A percentile compares a stretch with the other conserved stretches of the same genome.
phyloP scores from a whole-genome alignment of 164 flowering plant species.

The Nymphaea colorata region DNA sequence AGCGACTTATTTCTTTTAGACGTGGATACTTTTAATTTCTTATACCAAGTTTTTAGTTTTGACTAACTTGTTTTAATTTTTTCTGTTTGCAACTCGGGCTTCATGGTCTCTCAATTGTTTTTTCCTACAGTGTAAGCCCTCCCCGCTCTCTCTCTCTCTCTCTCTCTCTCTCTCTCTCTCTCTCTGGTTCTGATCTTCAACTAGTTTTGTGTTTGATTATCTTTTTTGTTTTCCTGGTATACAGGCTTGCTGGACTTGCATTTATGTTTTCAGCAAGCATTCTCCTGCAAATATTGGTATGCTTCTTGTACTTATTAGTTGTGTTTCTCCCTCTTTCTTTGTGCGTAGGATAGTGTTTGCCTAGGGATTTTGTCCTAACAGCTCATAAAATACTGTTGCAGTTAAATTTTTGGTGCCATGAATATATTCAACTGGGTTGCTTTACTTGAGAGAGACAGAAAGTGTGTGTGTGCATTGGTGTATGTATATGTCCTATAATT shows the following conservation, averaged over 20 bases:
- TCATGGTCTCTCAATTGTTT: slow-evolving; percentile 2
- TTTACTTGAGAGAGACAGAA: no score
- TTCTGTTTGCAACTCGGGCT: slow-evolving; percentile 1
- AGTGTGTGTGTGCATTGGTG: no score
- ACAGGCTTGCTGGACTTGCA: slow-evolving; percentile 95
- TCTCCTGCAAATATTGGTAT: slow-evolving; percentile 84
- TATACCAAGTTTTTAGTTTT: neutral
- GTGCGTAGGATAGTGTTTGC: no score
- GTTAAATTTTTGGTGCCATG: no score
- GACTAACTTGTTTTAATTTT: slow-evolving; percentile 5
- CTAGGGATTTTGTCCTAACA: no score
- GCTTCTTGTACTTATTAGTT: slow-evolving; percentile 1
- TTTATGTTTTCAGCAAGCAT: slow-evolving; percentile 96
- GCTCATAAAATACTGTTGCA: no score
- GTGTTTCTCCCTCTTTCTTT: no score
- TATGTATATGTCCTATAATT: no score
- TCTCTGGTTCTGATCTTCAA: neutral
- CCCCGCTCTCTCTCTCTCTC: neutral
- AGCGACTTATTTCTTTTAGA: neutral
- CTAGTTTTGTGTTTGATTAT: neutral
- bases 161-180: no score
- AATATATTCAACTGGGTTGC: no score
- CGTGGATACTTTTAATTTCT: neutral
- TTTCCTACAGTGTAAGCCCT: slow-evolving; percentile 48
- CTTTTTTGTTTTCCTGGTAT: slow-evolving; percentile 2